Conservation (phyloP, 495 filamentous ascomycete species). For the Penicillium subrubescens region DNA sequence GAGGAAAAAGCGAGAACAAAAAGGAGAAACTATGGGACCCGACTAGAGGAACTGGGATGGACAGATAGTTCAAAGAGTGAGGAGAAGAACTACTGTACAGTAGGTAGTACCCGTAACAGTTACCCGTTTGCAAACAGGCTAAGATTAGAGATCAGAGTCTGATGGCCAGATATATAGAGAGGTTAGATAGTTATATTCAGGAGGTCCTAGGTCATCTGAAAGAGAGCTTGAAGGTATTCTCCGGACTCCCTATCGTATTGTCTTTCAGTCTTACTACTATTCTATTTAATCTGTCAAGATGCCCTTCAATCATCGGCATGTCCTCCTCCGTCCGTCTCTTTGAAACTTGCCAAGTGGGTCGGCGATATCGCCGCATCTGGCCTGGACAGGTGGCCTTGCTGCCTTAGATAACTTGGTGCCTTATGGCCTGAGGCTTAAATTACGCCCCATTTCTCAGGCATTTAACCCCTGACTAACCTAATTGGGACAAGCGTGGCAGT, state of each 20-base stretch:
- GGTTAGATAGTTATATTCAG: neutral
- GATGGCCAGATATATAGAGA: neutral
- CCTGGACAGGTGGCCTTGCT: neutral
- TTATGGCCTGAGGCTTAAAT: slow-evolving; percentile 1
- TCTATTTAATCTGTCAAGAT: neutral
- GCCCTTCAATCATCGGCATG: too few relatives aligned
- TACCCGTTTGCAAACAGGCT: slow-evolving; percentile 6
- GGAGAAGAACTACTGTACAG: neutral
- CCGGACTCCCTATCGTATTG: neutral
- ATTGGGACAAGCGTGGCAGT: neutral
- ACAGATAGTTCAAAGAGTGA: neutral
- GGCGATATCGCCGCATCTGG: neutral
- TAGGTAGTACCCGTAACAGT: neutral
- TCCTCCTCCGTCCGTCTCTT: neutral
- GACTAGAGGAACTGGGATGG: neutral
- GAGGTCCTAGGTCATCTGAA: neutral
- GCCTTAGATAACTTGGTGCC: slow-evolving; percentile 5
- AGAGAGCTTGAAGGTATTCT: neutral
- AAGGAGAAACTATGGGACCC: neutral
- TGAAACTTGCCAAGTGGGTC: neutral
- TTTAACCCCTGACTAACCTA: slow-evolving; percentile 1
- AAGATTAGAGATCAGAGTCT: neutral
- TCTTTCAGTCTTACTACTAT: neutral
- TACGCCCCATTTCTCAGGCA: neutral
- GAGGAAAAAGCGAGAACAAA: neutral